Evolutionary conservation across 129 eudicot genomes (phyloP).

Genomic region (Tanacetum coccineum): DNA sequence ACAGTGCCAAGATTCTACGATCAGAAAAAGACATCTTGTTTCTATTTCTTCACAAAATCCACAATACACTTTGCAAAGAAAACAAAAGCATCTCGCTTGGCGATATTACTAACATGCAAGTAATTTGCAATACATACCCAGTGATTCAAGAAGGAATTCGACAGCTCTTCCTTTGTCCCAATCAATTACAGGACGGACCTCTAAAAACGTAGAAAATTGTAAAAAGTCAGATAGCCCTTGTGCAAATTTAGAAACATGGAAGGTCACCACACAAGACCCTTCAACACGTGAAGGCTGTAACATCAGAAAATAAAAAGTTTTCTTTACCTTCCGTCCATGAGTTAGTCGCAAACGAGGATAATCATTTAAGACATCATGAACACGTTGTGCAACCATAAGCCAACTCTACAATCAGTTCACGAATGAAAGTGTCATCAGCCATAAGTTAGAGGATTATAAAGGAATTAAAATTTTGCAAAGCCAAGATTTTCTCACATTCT

Average conservation of each 20-base stretch:
- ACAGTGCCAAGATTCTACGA: not conserved
- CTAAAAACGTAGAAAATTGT: constrained; percentile 60
- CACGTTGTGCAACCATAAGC: constrained; percentile 76
- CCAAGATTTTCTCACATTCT: constrained; percentile 49
- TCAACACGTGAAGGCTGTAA: not conserved
- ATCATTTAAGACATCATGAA: constrained; percentile 67
- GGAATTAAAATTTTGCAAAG: not conserved
- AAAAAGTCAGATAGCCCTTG: not conserved
- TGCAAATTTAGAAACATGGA: not conserved
- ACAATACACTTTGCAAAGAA: not conserved
- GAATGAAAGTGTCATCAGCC: constrained; percentile 14
- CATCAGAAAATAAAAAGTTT: not conserved
- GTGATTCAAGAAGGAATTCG: constrained; percentile 81
- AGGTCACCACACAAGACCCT: not conserved
- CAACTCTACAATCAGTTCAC: constrained; percentile 53
- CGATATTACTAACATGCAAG: not conserved
- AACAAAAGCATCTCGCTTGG: constrained; percentile 6
- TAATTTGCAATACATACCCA: constrained; percentile 42
- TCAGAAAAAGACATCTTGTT: not conserved
- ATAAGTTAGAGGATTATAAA: not conserved
- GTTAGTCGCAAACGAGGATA: constrained; percentile 77
- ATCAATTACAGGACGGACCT: constrained; percentile 86
- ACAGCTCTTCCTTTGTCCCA: constrained; percentile 99
- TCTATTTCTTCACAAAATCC: constrained; percentile 2
- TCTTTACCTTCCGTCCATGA: constrained; percentile 88